Evolutionary conservation across 306 rosid genomes (phyloP).

Genomic region (Cucurbita moschata): DNA sequence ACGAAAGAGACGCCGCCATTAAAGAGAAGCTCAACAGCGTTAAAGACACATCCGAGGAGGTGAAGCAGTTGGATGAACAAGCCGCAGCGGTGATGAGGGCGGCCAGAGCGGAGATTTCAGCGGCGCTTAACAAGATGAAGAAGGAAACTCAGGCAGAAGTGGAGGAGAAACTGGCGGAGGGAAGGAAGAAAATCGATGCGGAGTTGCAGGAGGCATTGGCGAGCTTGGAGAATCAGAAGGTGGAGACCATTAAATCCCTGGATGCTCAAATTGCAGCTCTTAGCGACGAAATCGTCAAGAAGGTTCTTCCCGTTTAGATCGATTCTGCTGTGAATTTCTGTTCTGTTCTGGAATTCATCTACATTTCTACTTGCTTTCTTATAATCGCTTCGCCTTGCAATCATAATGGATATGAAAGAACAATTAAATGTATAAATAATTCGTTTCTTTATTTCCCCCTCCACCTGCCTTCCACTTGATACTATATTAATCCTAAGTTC

Average conservation of each 20-base stretch:
- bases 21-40: slow-evolving; percentile 72
- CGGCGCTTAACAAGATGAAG: slow-evolving; percentile 84
- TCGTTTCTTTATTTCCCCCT: no score
- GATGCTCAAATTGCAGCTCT: slow-evolving; percentile 67
- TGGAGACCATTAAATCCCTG: slow-evolving; percentile 58
- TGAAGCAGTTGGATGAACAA: slow-evolving; percentile 75
- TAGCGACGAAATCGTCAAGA: slow-evolving; percentile 71
- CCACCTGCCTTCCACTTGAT: no score
- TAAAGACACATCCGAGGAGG: slow-evolving; percentile 63
- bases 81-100: slow-evolving; percentile 58
- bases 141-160: slow-evolving; percentile 78
- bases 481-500: no score
- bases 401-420: no score
- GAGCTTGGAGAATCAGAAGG: slow-evolving; percentile 62
- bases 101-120: slow-evolving; percentile 75
- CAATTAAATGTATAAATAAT: no score
- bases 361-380: no score
- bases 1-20: slow-evolving; percentile 55
- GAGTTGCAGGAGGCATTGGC: slow-evolving; percentile 73
- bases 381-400: no score
- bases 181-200: slow-evolving; percentile 64
- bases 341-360: not conserved
- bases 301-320: slow-evolving; percentile 69
- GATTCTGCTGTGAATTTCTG: not conserved
- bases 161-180: slow-evolving; percentile 66